Percentiles rank a stretch among this genome's conserved stretches.
These are phyloP conservation scores for Fraxinus pennsylvanica DNA, from an alignment of 257 asterid species.

Conservation along the genomic window DNA sequence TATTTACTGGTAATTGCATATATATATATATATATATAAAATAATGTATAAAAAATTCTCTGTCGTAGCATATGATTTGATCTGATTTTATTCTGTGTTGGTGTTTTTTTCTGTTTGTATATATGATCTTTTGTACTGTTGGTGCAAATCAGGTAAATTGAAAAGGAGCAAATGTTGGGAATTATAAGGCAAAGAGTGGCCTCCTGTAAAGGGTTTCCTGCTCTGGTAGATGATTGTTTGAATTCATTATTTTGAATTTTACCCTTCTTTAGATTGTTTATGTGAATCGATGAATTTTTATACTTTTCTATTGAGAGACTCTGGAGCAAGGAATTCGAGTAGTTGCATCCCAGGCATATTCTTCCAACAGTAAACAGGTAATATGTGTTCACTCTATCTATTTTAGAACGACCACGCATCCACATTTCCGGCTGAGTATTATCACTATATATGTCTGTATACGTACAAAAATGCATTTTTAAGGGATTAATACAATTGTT, in stretches of 20 bases:
- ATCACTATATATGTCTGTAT: neutral
- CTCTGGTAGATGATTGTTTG: constrained; percentile 37
- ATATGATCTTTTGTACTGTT: constrained; percentile 13
- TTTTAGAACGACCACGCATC: neutral
- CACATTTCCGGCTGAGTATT: too few species aligned
- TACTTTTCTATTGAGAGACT: constrained; percentile 33
- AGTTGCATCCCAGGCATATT: constrained; percentile 57
- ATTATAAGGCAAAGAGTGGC: constrained; percentile 47
- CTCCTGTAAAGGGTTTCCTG: constrained; percentile 39
- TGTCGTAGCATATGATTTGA: constrained; percentile 24
- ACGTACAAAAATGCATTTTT: neutral
- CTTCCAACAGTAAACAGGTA: constrained; percentile 75
- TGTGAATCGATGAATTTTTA: neutral
- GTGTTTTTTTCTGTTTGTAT: neutral
- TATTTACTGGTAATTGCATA: neutral
- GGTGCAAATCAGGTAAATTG: constrained; percentile 27
- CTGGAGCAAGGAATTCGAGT: constrained; percentile 60
- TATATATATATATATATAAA: too few species aligned
- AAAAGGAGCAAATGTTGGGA: constrained; percentile 47
- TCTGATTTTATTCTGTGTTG: constrained; percentile 22
- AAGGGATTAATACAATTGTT: constrained; percentile 4
- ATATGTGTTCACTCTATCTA: neutral
- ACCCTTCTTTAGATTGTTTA: constrained; percentile 14
- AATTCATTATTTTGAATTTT: constrained; percentile 11
- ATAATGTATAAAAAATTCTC: constrained; percentile 8